A percentile compares a stretch with the other conserved stretches of the same genome.
These are phyloP conservation scores for Cryoendolithus antarcticus DNA, from an alignment of 2,329 filamentous ascomycete species.

Conservation along the genomic window DNA sequence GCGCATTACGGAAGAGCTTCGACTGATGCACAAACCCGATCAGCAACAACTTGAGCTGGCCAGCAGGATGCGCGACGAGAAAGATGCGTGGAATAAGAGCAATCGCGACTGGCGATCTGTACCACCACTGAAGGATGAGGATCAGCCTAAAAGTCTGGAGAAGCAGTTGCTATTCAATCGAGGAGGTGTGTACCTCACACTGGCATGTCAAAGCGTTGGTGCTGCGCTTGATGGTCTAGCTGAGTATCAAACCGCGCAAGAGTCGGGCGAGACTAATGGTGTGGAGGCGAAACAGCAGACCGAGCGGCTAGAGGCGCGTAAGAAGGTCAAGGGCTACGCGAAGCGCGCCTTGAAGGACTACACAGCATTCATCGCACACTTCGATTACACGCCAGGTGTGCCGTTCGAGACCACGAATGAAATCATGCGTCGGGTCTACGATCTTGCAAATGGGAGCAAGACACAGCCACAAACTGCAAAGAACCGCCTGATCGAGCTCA, in stretches of 20 bases:
- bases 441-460: constrained; percentile 36
- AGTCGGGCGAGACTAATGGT: constrained; percentile 24
- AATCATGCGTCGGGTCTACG: constrained; percentile 46
- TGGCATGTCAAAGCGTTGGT: constrained; percentile 56
- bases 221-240: constrained; percentile 40
- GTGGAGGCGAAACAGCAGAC: constrained; percentile 37
- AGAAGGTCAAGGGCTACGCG: constrained; percentile 59
- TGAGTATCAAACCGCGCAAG: constrained; percentile 20
- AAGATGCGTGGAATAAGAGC: constrained; percentile 25
- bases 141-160: constrained; percentile 65
- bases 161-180: constrained; percentile 66
- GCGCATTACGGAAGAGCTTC: constrained; percentile 35
- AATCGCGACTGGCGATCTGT: constrained; percentile 38
- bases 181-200: constrained; percentile 56
- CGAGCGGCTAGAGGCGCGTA: constrained; percentile 48
- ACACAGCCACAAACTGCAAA: constrained; percentile 19
- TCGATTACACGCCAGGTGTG: constrained; percentile 67
- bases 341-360: constrained; percentile 68
- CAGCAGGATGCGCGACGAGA: constrained; percentile 29
- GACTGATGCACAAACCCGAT: constrained; percentile 32
- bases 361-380: constrained; percentile 55
- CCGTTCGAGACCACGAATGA: constrained; percentile 47
- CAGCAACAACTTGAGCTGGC: constrained; percentile 42
- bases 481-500: constrained; percentile 18
- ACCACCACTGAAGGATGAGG: constrained; percentile 43